Evolutionary conservation across 306 rosid genomes (phyloP).

Genomic region (Astragalus glycyphyllos): DNA sequence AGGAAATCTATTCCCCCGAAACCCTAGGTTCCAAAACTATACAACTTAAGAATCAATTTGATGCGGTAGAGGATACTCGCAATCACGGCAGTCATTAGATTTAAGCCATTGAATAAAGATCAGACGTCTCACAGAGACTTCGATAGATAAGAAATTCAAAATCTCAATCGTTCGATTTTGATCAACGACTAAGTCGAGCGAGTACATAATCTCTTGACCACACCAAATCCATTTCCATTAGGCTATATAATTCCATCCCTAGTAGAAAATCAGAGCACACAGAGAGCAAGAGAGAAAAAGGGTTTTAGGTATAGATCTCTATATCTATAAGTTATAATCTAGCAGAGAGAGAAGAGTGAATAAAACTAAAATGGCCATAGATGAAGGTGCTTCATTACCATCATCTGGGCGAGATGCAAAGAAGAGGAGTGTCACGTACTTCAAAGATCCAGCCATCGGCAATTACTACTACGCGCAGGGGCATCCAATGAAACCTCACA

Average conservation of each 20-base stretch:
- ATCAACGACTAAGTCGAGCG: no score
- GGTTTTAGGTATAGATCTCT: constrained; percentile 34
- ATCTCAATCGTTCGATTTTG: no score
- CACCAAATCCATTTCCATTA: no score
- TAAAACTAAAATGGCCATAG: neutral
- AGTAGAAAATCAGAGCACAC: neutral
- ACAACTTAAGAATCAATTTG: no score
- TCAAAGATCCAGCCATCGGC: constrained; percentile 79
- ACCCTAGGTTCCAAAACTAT: no score
- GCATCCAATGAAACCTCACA: constrained; percentile 88
- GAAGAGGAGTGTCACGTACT: constrained; percentile 76
- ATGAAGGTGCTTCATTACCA: constrained; percentile 62
- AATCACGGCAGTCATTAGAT: no score
- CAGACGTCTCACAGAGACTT: no score
- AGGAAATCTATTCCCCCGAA: no score
- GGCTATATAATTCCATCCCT: neutral
- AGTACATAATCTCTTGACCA: no score
- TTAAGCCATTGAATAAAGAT: no score
- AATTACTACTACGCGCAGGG: constrained; percentile 87
- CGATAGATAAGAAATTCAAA: no score
- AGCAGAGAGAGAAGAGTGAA: neutral
- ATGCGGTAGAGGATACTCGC: no score
- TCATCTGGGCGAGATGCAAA: constrained; percentile 63
- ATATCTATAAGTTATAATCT: neutral
- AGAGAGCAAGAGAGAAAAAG: neutral